Percentiles rank a stretch among this genome's conserved stretches.
phyloP scores from a whole-genome alignment of 192 early-diverging fungal genomes.

The Umbelopsis sp. region DNA sequence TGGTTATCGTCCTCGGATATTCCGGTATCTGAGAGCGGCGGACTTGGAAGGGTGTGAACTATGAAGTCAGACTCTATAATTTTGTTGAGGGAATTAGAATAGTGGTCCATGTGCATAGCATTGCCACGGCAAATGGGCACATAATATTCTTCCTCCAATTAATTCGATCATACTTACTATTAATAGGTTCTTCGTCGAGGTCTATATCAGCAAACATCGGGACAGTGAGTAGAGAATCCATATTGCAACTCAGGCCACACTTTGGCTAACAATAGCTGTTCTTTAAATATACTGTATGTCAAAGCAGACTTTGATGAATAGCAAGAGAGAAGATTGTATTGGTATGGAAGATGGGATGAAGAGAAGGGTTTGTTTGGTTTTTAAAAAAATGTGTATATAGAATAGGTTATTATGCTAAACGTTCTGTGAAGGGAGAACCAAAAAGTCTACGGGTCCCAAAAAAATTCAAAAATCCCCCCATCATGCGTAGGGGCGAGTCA shows the following conservation, averaged over 20 bases:
- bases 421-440: background rate
- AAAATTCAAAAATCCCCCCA: background rate
- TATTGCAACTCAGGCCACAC: conserved; percentile 5
- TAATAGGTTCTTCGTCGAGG: background rate
- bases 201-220: conserved; percentile 17
- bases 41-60: conserved; percentile 1
- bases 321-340: background rate
- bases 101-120: background rate
- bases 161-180: background rate
- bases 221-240: conserved; percentile 8
- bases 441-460: no score
- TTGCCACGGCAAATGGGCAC: background rate
- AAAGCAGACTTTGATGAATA: background rate
- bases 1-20: background rate
- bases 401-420: background rate
- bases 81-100: background rate
- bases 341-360: background rate
- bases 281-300: background rate
- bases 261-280: conserved; percentile 9
- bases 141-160: background rate
- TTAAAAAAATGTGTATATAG: background rate
- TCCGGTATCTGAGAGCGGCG: conserved; percentile 9
- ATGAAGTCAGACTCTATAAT: background rate
- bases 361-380: no score
- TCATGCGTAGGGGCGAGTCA: conserved; percentile 7